phyloP scores from a whole-genome alignment of 2,329 filamentous ascomycete species.

The Aspergillus felis region DNA sequence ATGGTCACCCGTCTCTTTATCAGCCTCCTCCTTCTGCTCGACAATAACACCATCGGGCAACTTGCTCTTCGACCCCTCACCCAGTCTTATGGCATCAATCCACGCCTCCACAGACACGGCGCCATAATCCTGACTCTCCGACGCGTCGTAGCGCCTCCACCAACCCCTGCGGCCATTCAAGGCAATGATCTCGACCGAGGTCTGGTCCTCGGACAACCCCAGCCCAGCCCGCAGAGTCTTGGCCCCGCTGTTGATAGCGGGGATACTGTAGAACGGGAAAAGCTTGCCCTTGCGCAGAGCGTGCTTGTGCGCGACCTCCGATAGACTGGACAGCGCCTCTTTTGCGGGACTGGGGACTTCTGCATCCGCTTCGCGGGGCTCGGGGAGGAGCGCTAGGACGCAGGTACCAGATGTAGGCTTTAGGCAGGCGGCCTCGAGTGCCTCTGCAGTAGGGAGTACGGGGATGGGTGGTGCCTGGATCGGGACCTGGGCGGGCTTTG shows the following conservation, averaged over 20 bases:
- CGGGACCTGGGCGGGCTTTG: slow-evolving; percentile 47
- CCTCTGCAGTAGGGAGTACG: slow-evolving; percentile 59
- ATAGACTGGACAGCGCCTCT: slow-evolving; percentile 61
- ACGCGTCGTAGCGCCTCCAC: slow-evolving; percentile 69
- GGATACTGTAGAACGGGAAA: slow-evolving; percentile 80
- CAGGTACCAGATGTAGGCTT: slow-evolving; percentile 74
- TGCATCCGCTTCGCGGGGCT: slow-evolving; percentile 48
- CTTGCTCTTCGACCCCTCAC: slow-evolving; percentile 76
- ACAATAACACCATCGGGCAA: slow-evolving; percentile 60
- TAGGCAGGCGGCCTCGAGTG: slow-evolving; percentile 69
- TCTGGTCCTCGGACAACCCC: slow-evolving; percentile 50
- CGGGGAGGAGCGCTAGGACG: slow-evolving; percentile 68
- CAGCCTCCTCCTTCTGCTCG: slow-evolving; percentile 29
- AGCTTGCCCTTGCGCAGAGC: slow-evolving; percentile 60
- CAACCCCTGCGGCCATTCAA: slow-evolving; percentile 81
- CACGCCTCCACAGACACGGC: slow-evolving; percentile 68
- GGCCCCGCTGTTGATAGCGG: slow-evolving; percentile 57
- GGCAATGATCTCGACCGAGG: slow-evolving; percentile 67
- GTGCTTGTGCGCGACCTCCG: slow-evolving; percentile 74
- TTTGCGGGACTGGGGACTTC: slow-evolving; percentile 40
- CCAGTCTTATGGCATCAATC: slow-evolving; percentile 88
- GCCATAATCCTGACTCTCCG: slow-evolving; percentile 48
- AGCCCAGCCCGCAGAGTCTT: slow-evolving; percentile 58
- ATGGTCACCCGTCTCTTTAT: slow-evolving; percentile 40
- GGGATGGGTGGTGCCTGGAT: slow-evolving; percentile 61